Evolutionary conservation across 805 yeast genomes (phyloP).

Genomic region (Saccharomycopsis malanga): DNA sequence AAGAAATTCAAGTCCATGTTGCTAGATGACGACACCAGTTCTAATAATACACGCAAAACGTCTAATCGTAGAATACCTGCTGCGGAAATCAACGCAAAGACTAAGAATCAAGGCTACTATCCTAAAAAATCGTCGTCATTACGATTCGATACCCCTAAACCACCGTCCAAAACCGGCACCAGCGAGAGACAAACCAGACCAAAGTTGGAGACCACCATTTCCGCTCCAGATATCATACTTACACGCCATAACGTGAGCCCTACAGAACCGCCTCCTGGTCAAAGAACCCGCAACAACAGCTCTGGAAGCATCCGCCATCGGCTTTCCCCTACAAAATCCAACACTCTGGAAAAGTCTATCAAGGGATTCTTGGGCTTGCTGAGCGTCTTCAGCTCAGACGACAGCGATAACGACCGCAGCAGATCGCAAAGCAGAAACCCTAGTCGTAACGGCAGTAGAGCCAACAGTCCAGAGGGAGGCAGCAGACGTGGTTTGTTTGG

Average conservation of each 20-base stretch:
- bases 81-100: slow-evolving; percentile 7
- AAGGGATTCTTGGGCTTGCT: not conserved
- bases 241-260: no score
- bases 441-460: not conserved
- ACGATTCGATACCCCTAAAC: not conserved
- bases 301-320: not conserved
- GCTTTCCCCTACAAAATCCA: not conserved
- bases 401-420: not conserved
- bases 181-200: not conserved
- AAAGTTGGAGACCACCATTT: slow-evolving; percentile 2
- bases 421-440: not conserved
- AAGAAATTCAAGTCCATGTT: slow-evolving; percentile 20
- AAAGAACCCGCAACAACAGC: not conserved
- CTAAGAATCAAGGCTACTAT: not conserved
- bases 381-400: not conserved
- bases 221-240: slow-evolving; percentile 4
- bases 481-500: not conserved
- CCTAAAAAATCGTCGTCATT: not conserved
- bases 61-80: slow-evolving; percentile 14
- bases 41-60: not conserved
- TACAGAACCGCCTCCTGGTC: no score
- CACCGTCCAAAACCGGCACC: not conserved
- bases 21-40: slow-evolving; percentile 1
- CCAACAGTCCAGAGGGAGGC: no score
- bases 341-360: not conserved